A percentile compares a stretch with the other conserved stretches of the same genome.
Conservation (phyloP, 345 rosid species). For the Salix dunnii region DNA sequence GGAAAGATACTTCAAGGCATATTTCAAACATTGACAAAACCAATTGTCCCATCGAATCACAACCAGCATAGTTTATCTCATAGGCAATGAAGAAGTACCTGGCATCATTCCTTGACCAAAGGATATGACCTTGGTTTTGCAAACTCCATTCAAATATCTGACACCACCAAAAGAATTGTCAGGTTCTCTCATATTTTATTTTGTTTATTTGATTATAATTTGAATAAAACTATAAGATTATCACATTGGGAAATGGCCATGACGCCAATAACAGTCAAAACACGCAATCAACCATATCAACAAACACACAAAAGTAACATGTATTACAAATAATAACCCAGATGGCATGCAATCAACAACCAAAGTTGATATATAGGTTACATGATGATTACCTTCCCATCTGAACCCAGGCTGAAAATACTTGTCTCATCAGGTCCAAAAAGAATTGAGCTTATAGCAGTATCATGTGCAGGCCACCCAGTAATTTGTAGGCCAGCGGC, state of each 20-base stretch:
- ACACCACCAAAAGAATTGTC: background rate
- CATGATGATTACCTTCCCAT: slow-evolving; percentile 49
- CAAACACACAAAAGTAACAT: background rate
- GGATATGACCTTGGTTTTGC: slow-evolving; percentile 69
- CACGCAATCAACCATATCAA: background rate
- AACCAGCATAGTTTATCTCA: background rate
- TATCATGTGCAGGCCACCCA: slow-evolving; percentile 81
- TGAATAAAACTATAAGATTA: background rate
- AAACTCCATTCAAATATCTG: slow-evolving; percentile 78
- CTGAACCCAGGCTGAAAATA: slow-evolving; percentile 64
- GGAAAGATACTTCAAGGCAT: background rate
- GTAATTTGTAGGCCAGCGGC: slow-evolving; percentile 72
- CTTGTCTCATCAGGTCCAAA: slow-evolving; percentile 73
- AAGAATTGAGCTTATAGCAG: slow-evolving; percentile 58
- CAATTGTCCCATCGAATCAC: background rate
- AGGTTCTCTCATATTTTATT: background rate
- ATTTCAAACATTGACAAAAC: background rate
- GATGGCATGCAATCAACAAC: background rate
- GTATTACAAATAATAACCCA: background rate
- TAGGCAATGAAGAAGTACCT: slow-evolving; percentile 31
- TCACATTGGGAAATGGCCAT: too few relatives aligned
- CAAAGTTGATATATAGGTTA: background rate
- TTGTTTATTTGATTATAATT: background rate
- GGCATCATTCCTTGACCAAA: slow-evolving; percentile 61
- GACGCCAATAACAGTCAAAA: too few relatives aligned